Base-by-base conservation (phyloP, 2,329 filamentous ascomycete genomes). In the Pleurostoma richardsiae region DNA sequence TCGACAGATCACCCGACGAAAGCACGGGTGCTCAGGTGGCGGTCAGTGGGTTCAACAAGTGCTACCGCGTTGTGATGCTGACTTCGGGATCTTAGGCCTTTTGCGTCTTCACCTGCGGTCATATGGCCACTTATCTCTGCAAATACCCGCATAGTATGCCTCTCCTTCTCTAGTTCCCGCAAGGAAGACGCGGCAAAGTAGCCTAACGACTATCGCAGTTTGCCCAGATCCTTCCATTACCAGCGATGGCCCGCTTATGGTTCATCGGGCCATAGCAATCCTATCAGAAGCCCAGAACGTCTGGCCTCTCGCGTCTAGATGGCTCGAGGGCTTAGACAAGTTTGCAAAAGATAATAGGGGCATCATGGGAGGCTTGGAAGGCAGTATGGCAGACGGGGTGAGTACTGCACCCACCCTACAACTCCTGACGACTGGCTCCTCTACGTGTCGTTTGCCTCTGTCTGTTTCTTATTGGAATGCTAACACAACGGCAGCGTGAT, bases 11-110 rank as follows among this genome's bases (percentile, higher is more conserved):
- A 2, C 61, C 67, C 0, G 70, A 76, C 30, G 74, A 76, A 50
- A 72, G 71, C 33, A 68, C 76, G 11, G 76, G 76, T 2, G 73
- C 74, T 3, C 75, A 79, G 54, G 79, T 79, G 66, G 69, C 74
- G 11, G 72, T 71, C 55, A 54, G 68, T 55, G 40, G 26, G 43
- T 19, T 19, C 19, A 19, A 19, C 19, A 19, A 19, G 19, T 19
- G 19, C 19, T 19, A 19, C 19, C 19, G 19, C 19, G 19, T 19
- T 19, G 19, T 19, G 28, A 44, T 10, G 8, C 40, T 53, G 39
- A 49, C 28, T 19, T 19, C 19, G 19, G 19, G 19, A 19, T 28
- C 33, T 3, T 39, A 71, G 63, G 62, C 73, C 1, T 79, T 79
- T 52, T 76, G 73, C 46, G 73, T 79, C 10, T 79, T 79, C 44